phyloP scores from a whole-genome alignment of 2,329 filamentous ascomycete species.

The Aaosphaeria pasadenensis region DNA sequence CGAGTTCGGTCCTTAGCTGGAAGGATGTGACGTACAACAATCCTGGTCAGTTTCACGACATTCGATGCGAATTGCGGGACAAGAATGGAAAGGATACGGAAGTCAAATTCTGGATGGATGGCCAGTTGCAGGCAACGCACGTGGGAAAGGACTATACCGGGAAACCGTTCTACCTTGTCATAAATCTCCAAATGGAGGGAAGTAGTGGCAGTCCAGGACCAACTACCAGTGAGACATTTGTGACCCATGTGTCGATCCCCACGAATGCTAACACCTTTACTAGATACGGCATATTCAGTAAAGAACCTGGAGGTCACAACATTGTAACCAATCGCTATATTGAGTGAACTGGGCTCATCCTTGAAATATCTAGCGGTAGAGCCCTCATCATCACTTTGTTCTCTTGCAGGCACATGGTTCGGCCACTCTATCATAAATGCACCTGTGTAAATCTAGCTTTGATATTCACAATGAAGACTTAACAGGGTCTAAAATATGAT shows the following conservation, averaged over 20 bases:
- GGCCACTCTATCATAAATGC: too few species aligned
- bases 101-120: constrained; percentile 57
- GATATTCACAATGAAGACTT: too few species aligned
- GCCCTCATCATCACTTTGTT: too few species aligned
- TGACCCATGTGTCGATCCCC: background rate
- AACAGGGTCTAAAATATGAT: too few species aligned
- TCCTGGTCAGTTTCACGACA: constrained; percentile 48
- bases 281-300: constrained; percentile 22
- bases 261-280: constrained; percentile 4
- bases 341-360: too few species aligned
- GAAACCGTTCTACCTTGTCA: constrained; percentile 26
- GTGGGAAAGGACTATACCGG: constrained; percentile 50
- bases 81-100: constrained; percentile 51
- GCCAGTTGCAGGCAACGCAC: constrained; percentile 48
- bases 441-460: too few species aligned
- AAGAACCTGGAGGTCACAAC: constrained; percentile 23
- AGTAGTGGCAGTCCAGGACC: constrained; percentile 22
- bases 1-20: constrained; percentile 46
- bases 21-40: constrained; percentile 49
- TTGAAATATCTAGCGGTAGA: too few species aligned
- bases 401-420: too few species aligned
- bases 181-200: constrained; percentile 34
- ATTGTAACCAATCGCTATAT: constrained; percentile 3
- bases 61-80: constrained; percentile 52
- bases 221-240: constrained; percentile 13